Evolutionary conservation across 2,329 filamentous ascomycete genomes (phyloP), one percentile per base, ranked within the genome.

Genomic region (Spiromastix sp.): DNA sequence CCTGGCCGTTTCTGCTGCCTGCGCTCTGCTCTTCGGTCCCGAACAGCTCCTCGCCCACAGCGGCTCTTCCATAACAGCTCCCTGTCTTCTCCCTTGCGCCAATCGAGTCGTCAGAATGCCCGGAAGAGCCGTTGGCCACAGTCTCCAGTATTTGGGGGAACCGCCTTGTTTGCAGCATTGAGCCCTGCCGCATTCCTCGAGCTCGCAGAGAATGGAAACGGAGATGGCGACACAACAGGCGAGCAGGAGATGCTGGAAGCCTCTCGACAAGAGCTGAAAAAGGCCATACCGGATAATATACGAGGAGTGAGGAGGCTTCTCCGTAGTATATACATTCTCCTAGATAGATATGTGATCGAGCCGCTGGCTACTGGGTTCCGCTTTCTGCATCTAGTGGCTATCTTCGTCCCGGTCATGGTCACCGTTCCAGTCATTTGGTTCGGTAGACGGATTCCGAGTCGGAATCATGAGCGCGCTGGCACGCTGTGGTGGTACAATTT

Each of bases 401-500:
- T 98, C 37, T 98, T 98, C 52, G 78, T 95, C 13, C 91, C 91
- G 0, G 86, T 98, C 27, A 77, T 98, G 35, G 56, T 81, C 2
- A 72, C 83, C 0, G 74, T 93, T 5, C 91, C 91, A 0, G 71
- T 68, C 0, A 77, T 94, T 38, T 95, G 84, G 81, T 41, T 94
- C 38, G 91, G 91, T 1, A 54, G 57, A 21, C 68, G 80, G 30
- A 66, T 75, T 32, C 63, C 71, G 2, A 65, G 77, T 21, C 72
- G 71, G 38, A 79, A 85, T 47, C 76, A 84, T 44, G 85, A 94
- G 62, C 72, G 85, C 42, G 70, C 65, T 4, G 89, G 91, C 1
- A 87, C 87, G 0, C 52, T 96, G 3, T 94, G 84, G 85, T 98
- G 91, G 91, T 98, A 95, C 63, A 68, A 68, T 3, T 91, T 94